These are phyloP conservation scores for Xylaria polymorpha DNA, from an alignment of 2,329 filamentous ascomycete species.

Conservation along the genomic window DNA sequence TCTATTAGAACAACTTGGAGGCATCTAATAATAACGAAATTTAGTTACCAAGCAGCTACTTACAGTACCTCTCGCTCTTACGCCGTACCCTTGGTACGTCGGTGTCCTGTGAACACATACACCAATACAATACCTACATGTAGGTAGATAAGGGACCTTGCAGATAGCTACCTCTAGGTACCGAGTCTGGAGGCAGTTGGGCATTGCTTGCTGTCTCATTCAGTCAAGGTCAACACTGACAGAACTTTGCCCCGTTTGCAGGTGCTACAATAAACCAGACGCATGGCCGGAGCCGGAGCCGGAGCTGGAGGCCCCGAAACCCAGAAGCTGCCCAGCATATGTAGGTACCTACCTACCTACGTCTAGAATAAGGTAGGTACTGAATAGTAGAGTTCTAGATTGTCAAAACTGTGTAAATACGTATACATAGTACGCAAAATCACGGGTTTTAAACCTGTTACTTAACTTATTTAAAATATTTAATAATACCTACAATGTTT, in stretches of 20 bases:
- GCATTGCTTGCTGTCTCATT: neutral
- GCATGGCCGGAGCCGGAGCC: neutral
- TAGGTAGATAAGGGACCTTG: neutral
- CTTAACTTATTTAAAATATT: neutral
- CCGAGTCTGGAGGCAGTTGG: no score
- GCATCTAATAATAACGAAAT: conserved; percentile 3
- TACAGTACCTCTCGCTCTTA: neutral
- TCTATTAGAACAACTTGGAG: neutral
- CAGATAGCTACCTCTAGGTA: no score
- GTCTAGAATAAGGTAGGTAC: no score
- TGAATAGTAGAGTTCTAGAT: no score
- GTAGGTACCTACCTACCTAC: no score
- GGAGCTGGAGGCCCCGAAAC: neutral
- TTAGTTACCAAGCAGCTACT: neutral
- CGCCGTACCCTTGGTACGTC: neutral
- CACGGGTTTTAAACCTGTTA: no score
- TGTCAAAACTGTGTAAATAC: no score
- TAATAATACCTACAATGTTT: neutral
- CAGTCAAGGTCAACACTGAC: neutral
- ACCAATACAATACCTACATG: no score
- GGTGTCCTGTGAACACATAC: neutral
- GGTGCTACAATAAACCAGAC: neutral
- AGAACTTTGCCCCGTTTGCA: neutral
- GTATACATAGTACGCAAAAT: no score
- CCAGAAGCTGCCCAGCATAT: neutral